Evolutionary conservation across 495 filamentous ascomycete genomes (phyloP).

Genomic region (Xylaria flabelliformis): DNA sequence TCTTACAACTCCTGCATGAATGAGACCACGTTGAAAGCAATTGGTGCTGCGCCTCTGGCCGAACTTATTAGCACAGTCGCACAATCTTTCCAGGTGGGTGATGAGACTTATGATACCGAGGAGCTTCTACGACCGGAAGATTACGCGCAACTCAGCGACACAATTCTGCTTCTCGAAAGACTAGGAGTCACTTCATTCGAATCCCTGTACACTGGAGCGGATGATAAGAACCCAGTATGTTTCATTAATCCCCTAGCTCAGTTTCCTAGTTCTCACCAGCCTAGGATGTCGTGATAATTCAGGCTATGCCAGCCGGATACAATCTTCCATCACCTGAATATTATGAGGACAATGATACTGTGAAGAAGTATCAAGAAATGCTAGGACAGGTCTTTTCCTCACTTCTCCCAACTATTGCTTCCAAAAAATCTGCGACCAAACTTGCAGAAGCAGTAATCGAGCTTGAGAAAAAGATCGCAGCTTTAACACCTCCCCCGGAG

Average conservation of each 20-base stretch:
- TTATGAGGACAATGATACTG: conserved; percentile 62
- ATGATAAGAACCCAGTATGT: conserved; percentile 66
- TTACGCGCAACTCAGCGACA: conserved; percentile 54
- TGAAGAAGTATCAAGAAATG: conserved; percentile 59
- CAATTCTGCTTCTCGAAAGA: conserved; percentile 60
- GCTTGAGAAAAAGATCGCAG: conserved; percentile 67
- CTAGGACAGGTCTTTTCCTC: conserved; percentile 46
- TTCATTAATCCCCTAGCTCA: conserved; percentile 42
- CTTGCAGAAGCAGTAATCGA: conserved; percentile 54
- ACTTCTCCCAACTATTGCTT: conserved; percentile 37
- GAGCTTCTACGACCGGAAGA: conserved; percentile 39
- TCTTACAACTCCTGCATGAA: conserved; percentile 72
- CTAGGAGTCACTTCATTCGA: conserved; percentile 59
- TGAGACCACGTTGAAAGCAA: conserved; percentile 57
- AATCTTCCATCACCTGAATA: conserved; percentile 70
- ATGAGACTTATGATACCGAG: conserved; percentile 32
- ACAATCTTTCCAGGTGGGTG: conserved; percentile 54
- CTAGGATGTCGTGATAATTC: conserved; percentile 64
- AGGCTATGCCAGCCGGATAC: conserved; percentile 58
- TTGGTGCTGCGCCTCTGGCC: conserved; percentile 61
- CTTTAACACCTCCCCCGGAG: conserved; percentile 63
- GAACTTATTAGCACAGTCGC: conserved; percentile 51
- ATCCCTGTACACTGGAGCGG: conserved; percentile 55
- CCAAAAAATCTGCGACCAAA: conserved; percentile 33
- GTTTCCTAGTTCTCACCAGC: conserved; percentile 50